Evolutionary conservation across 129 eudicot genomes (phyloP).

Genomic region (Glebionis coronaria): DNA sequence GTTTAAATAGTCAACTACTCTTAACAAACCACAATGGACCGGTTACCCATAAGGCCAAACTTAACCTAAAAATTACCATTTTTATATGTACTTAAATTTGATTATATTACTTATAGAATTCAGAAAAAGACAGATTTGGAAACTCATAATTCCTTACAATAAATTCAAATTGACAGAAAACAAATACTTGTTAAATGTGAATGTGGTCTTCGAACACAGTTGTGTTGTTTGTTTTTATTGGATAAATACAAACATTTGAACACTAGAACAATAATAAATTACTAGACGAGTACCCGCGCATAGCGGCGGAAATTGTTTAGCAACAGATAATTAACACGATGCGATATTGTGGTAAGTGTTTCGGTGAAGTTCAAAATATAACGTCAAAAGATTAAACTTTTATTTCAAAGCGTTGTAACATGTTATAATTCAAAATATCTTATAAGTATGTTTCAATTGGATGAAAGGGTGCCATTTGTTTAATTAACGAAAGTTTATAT

Average conservation of each 20-base stretch:
- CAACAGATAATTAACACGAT: too few species aligned
- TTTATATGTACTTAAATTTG: not conserved
- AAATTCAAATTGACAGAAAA: conserved; percentile 14
- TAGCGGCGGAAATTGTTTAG: too few species aligned
- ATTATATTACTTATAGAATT: not conserved
- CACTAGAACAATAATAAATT: not conserved
- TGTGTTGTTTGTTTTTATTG: not conserved
- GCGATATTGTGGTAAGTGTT: too few species aligned
- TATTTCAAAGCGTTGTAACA: too few species aligned
- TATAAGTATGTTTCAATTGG: too few species aligned
- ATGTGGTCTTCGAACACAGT: not conserved
- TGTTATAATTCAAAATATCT: too few species aligned
- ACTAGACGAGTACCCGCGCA: too few species aligned
- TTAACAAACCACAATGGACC: conserved; percentile 27
- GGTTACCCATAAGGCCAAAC: conserved; percentile 19
- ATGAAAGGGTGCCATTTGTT: too few species aligned
- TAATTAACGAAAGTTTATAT: too few species aligned
- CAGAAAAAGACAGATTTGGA: conserved; percentile 26
- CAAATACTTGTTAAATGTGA: not conserved
- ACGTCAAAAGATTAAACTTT: too few species aligned
- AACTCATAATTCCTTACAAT: conserved; percentile 16
- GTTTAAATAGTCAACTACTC: conserved; percentile 35
- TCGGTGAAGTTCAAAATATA: too few species aligned
- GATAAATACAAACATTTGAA: not conserved
- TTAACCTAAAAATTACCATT: conserved; percentile 19